These are phyloP conservation scores for Cenchrus fungigraminus DNA, from an alignment of 176 grass and related monocot genomes.

Conservation along the genomic window DNA sequence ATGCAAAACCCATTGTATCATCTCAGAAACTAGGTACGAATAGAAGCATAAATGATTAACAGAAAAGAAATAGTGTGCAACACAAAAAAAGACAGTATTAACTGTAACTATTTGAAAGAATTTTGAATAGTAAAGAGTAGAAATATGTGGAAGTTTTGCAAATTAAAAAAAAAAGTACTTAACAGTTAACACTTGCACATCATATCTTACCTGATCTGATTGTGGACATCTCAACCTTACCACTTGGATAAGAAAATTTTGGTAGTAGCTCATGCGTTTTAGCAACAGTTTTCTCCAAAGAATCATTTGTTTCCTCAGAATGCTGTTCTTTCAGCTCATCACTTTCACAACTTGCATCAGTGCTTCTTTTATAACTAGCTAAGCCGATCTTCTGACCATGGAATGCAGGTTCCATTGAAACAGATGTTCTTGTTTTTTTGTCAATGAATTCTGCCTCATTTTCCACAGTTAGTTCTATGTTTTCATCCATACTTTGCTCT, in stretches of 20 bases:
- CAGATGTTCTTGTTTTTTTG: not conserved
- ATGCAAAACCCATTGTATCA: not conserved
- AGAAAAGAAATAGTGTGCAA: not conserved
- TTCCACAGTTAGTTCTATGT: not conserved
- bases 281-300: slow-evolving; percentile 27
- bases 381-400: slow-evolving; percentile 3
- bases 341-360: slow-evolving; percentile 1
- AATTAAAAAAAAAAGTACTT: slow-evolving; percentile 21
- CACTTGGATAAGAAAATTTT: slow-evolving; percentile 23
- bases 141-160: not conserved
- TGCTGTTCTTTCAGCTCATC: slow-evolving; percentile 25
- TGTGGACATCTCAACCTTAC: slow-evolving; percentile 42
- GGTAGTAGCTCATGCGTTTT: slow-evolving; percentile 16
- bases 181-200: slow-evolving; percentile 2
- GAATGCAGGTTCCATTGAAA: slow-evolving; percentile 28
- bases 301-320: slow-evolving; percentile 23
- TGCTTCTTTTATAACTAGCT: not conserved
- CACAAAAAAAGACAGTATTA: not conserved
- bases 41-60: not conserved
- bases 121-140: slow-evolving; percentile 4
- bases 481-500: slow-evolving; percentile 22
- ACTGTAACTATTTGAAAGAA: slow-evolving; percentile 11
- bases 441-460: slow-evolving; percentile 27
- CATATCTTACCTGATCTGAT: slow-evolving; percentile 49
- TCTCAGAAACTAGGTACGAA: not conserved